Percentiles rank a stretch among this genome's conserved stretches.
Evolutionary conservation across 768 basidiomycete genomes (phyloP).

Genomic region (Amanita thiersii): DNA sequence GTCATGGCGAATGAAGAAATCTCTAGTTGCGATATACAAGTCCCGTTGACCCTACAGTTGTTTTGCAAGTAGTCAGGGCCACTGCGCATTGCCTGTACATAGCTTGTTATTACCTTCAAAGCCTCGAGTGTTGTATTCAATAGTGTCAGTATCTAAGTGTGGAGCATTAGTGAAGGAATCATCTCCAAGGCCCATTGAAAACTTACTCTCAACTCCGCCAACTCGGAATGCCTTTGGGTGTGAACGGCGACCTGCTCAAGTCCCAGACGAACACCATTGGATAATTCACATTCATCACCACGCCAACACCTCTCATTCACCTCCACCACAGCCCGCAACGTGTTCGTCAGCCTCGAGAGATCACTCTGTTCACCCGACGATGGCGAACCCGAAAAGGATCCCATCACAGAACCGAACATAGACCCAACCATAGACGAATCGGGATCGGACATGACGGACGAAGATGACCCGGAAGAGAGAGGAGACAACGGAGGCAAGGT

Average conservation of each 20-base stretch:
- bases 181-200: background rate
- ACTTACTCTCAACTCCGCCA: constrained; percentile 66
- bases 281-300: constrained; percentile 75
- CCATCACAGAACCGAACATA: constrained; percentile 11
- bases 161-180: constrained; percentile 5
- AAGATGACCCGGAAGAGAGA: constrained; percentile 23
- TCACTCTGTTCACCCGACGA: constrained; percentile 56
- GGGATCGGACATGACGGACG: constrained; percentile 17
- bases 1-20: constrained; percentile 81
- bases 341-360: constrained; percentile 75
- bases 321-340: constrained; percentile 69
- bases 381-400: constrained; percentile 12
- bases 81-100: background rate
- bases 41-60: constrained; percentile 61
- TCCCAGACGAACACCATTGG: constrained; percentile 68
- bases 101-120: constrained; percentile 61
- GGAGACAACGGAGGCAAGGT: constrained; percentile 38
- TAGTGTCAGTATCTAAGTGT: constrained; percentile 48
- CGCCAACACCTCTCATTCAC: constrained; percentile 79
- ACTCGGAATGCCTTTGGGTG: constrained; percentile 63
- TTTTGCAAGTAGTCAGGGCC: constrained; percentile 9
- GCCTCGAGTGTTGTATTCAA: constrained; percentile 67
- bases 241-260: constrained; percentile 60
- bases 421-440: constrained; percentile 19
- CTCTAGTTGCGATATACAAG: constrained; percentile 79